Conservation (phyloP, 306 rosid genomes). For the Glycine latifolia region DNA sequence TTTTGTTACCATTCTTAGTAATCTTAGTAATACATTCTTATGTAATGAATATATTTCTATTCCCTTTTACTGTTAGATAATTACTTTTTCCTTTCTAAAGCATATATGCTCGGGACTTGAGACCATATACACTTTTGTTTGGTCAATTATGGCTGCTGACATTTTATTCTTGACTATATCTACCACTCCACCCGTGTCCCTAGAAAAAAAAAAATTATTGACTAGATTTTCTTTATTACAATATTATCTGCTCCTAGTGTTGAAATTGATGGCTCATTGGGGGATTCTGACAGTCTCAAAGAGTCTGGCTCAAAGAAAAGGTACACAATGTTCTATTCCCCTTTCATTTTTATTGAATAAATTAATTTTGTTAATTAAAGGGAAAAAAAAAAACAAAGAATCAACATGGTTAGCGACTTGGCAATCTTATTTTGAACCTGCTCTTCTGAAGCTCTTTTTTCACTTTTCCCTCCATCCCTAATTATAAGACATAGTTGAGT, state of each 20-base stretch:
- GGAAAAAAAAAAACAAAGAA: neutral
- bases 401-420: neutral
- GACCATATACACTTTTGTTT: neutral
- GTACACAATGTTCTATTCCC: conserved; percentile 48
- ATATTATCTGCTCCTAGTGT: conserved; percentile 57
- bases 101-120: neutral
- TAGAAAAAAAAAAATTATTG: neutral
- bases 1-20: conserved; percentile 20
- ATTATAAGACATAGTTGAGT: no score
- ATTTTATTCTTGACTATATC: neutral
- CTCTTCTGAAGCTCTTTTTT: conserved; percentile 2
- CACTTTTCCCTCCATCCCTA: neutral
- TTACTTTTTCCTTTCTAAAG: neutral
- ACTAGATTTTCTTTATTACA: neutral
- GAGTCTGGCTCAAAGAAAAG: conserved; percentile 91
- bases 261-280: conserved; percentile 82
- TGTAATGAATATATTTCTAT: neutral
- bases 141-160: neutral
- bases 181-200: neutral
- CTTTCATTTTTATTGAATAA: conserved; percentile 8
- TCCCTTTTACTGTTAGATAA: neutral
- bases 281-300: conserved; percentile 72
- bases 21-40: neutral
- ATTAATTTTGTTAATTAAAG: neutral
- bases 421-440: conserved; percentile 3